Evolutionary conservation across 108 stramenopile genomes (phyloP).

Genomic region (Cyclotella choctawhatcheeana): DNA sequence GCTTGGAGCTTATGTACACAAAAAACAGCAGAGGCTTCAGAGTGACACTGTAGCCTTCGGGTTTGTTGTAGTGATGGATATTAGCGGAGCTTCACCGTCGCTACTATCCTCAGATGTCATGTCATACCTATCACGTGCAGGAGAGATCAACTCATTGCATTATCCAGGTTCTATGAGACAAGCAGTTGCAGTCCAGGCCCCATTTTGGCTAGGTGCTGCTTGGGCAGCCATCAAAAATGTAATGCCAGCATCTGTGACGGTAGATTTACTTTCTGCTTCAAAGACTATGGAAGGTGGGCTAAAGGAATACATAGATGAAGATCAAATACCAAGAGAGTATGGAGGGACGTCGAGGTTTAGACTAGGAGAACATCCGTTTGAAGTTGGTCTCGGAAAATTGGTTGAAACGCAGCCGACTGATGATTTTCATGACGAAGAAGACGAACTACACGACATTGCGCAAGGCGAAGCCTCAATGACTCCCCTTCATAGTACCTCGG

Average conservation of each 20-base stretch:
- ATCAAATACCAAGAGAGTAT: slow-evolving; percentile 64
- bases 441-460: background rate
- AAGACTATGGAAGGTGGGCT: slow-evolving; percentile 49
- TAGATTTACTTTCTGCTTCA: slow-evolving; percentile 53
- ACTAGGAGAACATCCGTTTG: slow-evolving; percentile 67
- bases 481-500: background rate
- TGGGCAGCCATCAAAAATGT: slow-evolving; percentile 50
- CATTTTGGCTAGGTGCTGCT: slow-evolving; percentile 62
- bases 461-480: no score
- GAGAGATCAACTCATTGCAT: slow-evolving; percentile 60
- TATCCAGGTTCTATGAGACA: slow-evolving; percentile 60
- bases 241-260: slow-evolving; percentile 59
- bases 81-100: slow-evolving; percentile 50
- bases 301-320: slow-evolving; percentile 64
- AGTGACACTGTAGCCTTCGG: slow-evolving; percentile 46
- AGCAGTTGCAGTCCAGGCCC: slow-evolving; percentile 58
- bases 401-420: slow-evolving; percentile 20
- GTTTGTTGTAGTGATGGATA: slow-evolving; percentile 68
- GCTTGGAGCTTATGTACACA: slow-evolving; percentile 34
- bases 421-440: slow-evolving; percentile 10
- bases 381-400: slow-evolving; percentile 36
- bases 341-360: slow-evolving; percentile 59
- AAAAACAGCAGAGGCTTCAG: slow-evolving; percentile 33
- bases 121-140: slow-evolving; percentile 59
- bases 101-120: slow-evolving; percentile 63